phyloP scores from a whole-genome alignment of 2,329 filamentous ascomycete genomes.

The Cordyceps fumosorosea region DNA sequence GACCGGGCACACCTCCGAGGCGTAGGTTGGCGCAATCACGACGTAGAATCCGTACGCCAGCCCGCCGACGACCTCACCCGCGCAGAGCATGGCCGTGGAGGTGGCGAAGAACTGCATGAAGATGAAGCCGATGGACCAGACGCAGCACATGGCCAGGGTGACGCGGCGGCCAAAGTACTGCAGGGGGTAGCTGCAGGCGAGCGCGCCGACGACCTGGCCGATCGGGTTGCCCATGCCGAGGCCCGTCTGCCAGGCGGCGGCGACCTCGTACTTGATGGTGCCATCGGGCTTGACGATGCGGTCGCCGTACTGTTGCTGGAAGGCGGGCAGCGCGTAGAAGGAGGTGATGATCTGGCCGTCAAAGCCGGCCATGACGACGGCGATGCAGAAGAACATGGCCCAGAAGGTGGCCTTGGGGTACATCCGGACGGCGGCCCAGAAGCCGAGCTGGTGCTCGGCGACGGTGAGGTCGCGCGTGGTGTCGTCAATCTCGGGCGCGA shows the following conservation, averaged over 20 bases:
- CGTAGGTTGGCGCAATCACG: constrained; percentile 52
- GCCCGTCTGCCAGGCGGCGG: constrained; percentile 42
- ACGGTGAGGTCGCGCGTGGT: constrained; percentile 20
- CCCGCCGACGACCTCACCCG: constrained; percentile 54
- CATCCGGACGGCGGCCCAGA: constrained; percentile 23
- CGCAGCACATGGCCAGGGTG: constrained; percentile 38
- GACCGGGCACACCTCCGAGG: constrained; percentile 54
- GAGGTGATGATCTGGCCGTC: constrained; percentile 33
- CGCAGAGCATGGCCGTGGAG: constrained; percentile 48
- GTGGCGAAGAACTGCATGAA: constrained; percentile 59
- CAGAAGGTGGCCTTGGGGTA: constrained; percentile 33
- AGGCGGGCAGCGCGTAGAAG: constrained; percentile 31
- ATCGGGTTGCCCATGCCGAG: constrained; percentile 38
- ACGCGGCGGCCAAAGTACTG: constrained; percentile 38
- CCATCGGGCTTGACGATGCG: constrained; percentile 26
- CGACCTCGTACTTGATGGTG: constrained; percentile 38
- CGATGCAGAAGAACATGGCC: constrained; percentile 24
- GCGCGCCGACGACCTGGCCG: constrained; percentile 41
- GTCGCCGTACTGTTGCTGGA: constrained; percentile 26
- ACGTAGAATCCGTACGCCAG: constrained; percentile 56
- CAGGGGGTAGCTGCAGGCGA: constrained; percentile 21
- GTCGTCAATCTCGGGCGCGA: constrained; percentile 16
- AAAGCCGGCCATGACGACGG: constrained; percentile 26
- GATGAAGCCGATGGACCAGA: constrained; percentile 44
- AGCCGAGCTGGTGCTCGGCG: constrained; percentile 21